Percentiles rank a stretch among this genome's conserved stretches.
These are phyloP conservation scores for Lipomyces anomalus DNA, from an alignment of 805 yeast genomes.

Conservation along the genomic window DNA sequence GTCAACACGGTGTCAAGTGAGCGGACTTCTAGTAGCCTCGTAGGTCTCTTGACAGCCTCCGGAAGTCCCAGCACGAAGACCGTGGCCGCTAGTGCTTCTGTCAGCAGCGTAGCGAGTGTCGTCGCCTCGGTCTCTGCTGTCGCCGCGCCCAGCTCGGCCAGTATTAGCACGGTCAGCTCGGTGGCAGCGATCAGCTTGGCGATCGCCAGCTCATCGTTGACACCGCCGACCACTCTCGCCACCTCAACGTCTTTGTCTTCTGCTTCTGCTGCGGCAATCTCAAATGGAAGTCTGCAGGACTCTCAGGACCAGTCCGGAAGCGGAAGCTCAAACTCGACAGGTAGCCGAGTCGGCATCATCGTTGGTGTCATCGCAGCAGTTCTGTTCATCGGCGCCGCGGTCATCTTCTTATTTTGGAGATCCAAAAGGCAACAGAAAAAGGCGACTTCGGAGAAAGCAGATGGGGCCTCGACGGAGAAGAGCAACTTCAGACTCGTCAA, in stretches of 20 bases:
- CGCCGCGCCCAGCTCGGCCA: too few species aligned
- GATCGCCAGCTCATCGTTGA: too few species aligned
- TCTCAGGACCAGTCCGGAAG: background rate
- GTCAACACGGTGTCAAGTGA: too few species aligned
- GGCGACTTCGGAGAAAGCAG: conserved; percentile 1
- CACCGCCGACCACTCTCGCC: too few species aligned
- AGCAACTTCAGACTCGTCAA: background rate
- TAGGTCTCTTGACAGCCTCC: too few species aligned
- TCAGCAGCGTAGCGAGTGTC: too few species aligned
- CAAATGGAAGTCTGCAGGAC: background rate
- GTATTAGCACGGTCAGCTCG: too few species aligned
- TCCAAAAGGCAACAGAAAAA: conserved; percentile 5
- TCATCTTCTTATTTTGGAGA: conserved; percentile 17
- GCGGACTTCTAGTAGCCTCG: too few species aligned
- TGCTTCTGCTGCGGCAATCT: conserved; percentile 2
- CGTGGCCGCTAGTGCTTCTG: too few species aligned
- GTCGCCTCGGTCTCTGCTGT: too few species aligned
- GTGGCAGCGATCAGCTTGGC: too few species aligned
- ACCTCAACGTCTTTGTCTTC: conserved; percentile 1
- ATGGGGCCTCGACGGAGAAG: conserved; percentile 1
- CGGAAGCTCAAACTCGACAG: conserved; percentile 4
- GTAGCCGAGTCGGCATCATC: conserved; percentile 22
- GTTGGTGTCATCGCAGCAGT: conserved; percentile 19
- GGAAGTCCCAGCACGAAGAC: too few species aligned
- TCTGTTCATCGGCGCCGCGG: conserved; percentile 6